These are phyloP conservation scores for Chytridium lagenaria DNA, from an alignment of 371 early-diverging fungal genomes.

Conservation along the genomic window DNA sequence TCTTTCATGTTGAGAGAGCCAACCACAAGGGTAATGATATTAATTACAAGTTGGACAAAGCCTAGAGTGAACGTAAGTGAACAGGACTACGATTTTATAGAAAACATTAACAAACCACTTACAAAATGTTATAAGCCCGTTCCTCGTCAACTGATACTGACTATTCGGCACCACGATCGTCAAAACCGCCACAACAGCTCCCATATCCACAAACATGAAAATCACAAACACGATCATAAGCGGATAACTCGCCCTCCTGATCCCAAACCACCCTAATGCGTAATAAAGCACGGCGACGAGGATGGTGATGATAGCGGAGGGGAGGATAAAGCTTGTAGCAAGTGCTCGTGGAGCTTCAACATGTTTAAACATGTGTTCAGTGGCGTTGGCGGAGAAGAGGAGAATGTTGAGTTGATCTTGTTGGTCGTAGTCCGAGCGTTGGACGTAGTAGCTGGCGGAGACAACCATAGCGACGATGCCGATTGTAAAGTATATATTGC, in stretches of 20 bases:
- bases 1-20: slow-evolving; percentile 27
- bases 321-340: slow-evolving; percentile 18
- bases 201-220: slow-evolving; percentile 20
- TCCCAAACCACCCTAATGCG: slow-evolving; percentile 31
- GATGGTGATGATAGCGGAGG: slow-evolving; percentile 15
- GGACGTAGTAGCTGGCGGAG: slow-evolving; percentile 30
- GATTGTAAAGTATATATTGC: slow-evolving; percentile 31
- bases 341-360: not conserved
- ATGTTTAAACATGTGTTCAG: not conserved
- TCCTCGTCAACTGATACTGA: slow-evolving; percentile 24
- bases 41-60: slow-evolving; percentile 19
- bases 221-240: slow-evolving; percentile 25
- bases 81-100: not conserved
- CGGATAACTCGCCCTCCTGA: slow-evolving; percentile 18
- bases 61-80: slow-evolving; percentile 21
- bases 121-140: slow-evolving; percentile 30
- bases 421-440: slow-evolving; percentile 20
- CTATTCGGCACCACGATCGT: slow-evolving; percentile 13
- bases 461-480: slow-evolving; percentile 29
- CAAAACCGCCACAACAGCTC: slow-evolving; percentile 19
- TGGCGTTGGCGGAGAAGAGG: not conserved
- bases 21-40: slow-evolving; percentile 23
- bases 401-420: not conserved
- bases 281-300: slow-evolving; percentile 17
- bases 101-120: slow-evolving; percentile 18